Base-by-base conservation (phyloP, 345 rosid genomes). In the Excoecaria cochinchinensis region DNA sequence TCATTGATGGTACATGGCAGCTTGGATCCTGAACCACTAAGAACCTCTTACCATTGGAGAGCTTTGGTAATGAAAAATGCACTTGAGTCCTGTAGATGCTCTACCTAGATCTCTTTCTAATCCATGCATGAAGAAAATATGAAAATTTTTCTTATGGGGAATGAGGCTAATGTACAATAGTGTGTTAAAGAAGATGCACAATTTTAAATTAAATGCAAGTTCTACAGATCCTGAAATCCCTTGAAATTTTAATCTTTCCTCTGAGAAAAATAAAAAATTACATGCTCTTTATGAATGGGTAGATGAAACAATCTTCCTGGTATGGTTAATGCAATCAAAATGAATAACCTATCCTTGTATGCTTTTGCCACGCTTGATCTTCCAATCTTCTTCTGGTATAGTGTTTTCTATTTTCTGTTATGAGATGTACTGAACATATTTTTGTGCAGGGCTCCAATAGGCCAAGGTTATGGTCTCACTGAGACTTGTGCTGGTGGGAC, bases 401-500 rank as follows among this genome's bases (percentile, higher is more conserved):
- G 38, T 40, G 4, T 67, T 58, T 51, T 60, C 19, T 12, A 4
- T 71, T 71, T 71, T 80, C 31, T 67, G 55, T 52, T 55, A 39
- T 39, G 60, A 51, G 6, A 36, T 67, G 73, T 69, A 51, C 36
- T 77, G 25, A 39, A 77, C 65, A 52, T 19, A 56, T 57, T 48
- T 51, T 63, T 82, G 65, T 73, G 39, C 89, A 96, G 99, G 82
- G 95, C 97, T 84, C 98, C 99, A 59, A 96, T 96, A 40, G 94
- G 97, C 25, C 99, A 96, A 85, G 99, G 99, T n/a, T 96, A 92
- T 85, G 98, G 97, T 69, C 95, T 96, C 69, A 96, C 98, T 21
- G 99, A 96, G 87, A 93, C 97, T 52, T 92, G 97, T 83, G 99
- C 99, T 77, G 99, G 98, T 55, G 98, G 97, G 80, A 86, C 98